Base-by-base conservation (phyloP, 2,329 filamentous ascomycete species). In the Aspergillus phoenicis region DNA sequence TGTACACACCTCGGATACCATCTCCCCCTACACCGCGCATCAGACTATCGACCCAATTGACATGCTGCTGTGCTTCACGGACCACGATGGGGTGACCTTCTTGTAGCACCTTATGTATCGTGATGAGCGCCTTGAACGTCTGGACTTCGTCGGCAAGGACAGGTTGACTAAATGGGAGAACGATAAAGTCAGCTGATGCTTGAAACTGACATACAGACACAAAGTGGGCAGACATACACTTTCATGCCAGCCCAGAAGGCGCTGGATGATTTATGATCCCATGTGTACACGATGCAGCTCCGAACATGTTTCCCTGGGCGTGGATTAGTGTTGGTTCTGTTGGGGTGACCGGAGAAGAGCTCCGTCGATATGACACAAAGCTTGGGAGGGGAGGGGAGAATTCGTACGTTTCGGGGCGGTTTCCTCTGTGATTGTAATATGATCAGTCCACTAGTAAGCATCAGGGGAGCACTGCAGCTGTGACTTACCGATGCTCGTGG, bases 211-310 rank as follows among this genome's bases (percentile, higher is more conserved):
- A 17, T 38, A 10, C 4, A 30, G 45, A 11, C n/a, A 48, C 13
- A 56, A 6, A n/a, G 38, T n/a, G 8, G 7, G 36, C 24, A 36
- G 11, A 84, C 89, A 69, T 85, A 96, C 90, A 98, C 93, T 87
- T 99, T 99, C 85, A 99, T 96, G 75, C 93, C 94, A 60, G 91
- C 88, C 95, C 95, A 99, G 78, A 99, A 99, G 74, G 93, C 91
- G 75, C 88, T 85, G 45, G 93, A 96, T 66, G 90, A 96, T 81
- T 96, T 96, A 82, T 99, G 93, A 80, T 99, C 95, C 95, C 95
- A 99, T 61, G 94, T 98, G 78, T 98, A 98, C 49, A 99, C 94
- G 72, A 99, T 99, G 75, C 92, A 96, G 77, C 91, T 93, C 74
- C 95, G 91, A 61, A 99, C 95, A 90, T 99, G 95, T 81, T 99